Percentiles rank a stretch among this genome's conserved stretches.
Evolutionary conservation across 352 stramenopile genomes (phyloP).

Genomic region (Pythium insidiosum): DNA sequence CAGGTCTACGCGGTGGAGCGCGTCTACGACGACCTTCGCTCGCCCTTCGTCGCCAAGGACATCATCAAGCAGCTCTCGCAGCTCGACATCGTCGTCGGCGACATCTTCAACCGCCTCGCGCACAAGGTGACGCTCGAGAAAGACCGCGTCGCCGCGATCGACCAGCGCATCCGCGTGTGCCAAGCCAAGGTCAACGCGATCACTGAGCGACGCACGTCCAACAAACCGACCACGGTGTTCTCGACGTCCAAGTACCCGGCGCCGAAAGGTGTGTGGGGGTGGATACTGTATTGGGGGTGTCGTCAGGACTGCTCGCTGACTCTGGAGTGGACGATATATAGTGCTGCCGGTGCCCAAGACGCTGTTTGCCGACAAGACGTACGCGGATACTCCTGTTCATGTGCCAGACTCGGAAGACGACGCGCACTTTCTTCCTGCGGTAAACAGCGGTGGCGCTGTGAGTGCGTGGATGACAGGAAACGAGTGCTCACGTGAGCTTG

Average conservation of each 20-base stretch:
- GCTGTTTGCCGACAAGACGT: constrained; percentile 81
- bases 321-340: too few species aligned
- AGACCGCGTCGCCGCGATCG: constrained; percentile 63
- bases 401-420: constrained; percentile 66
- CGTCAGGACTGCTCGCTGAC: too few species aligned
- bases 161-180: constrained; percentile 64
- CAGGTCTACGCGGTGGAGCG: constrained; percentile 84
- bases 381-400: constrained; percentile 63
- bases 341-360: constrained; percentile 57
- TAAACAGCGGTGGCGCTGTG: too few species aligned
- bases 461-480: too few species aligned
- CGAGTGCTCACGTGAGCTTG: constrained; percentile 2
- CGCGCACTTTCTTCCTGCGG: constrained; percentile 74
- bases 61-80: constrained; percentile 80
- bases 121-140: constrained; percentile 78
- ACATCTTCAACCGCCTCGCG: constrained; percentile 76
- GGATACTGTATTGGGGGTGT: too few species aligned
- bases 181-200: constrained; percentile 83
- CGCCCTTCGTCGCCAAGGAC: constrained; percentile 81
- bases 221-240: constrained; percentile 86
- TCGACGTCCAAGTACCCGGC: constrained; percentile 84
- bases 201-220: constrained; percentile 67
- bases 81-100: constrained; percentile 74
- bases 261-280: constrained; percentile 29
- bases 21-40: constrained; percentile 81